Percentiles rank a stretch among this genome's conserved stretches.
Conservation (phyloP, 192 early-diverging fungal genomes). For the Endogone sp. region DNA sequence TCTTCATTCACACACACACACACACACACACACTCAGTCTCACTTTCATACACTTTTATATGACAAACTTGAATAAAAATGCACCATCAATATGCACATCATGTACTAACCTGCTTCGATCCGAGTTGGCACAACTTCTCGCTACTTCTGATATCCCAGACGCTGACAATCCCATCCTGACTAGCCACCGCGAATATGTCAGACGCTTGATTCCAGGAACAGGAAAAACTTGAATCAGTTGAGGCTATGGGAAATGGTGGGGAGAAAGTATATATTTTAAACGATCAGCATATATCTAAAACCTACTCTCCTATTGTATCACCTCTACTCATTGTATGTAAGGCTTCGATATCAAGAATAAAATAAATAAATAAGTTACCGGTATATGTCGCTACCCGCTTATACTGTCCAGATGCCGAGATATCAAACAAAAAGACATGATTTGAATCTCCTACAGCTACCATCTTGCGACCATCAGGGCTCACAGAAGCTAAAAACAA, state of each 20-base stretch:
- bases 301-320: too few species aligned
- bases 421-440: constrained; percentile 85
- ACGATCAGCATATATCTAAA: too few species aligned
- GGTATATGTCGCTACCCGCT: constrained; percentile 67
- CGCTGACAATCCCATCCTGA: constrained; percentile 88
- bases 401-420: constrained; percentile 60
- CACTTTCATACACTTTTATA: not conserved
- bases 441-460: constrained; percentile 87
- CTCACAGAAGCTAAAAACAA: constrained; percentile 67
- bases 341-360: too few species aligned
- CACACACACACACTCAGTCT: not conserved
- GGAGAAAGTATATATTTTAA: too few species aligned
- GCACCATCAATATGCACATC: too few species aligned
- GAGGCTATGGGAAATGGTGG: constrained; percentile 35
- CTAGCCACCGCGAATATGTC: constrained; percentile 95
- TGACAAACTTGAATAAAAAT: too few species aligned
- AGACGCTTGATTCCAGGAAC: constrained; percentile 91
- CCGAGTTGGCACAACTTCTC: constrained; percentile 73
- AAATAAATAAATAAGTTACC: constrained; percentile 37
- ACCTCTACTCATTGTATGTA: too few species aligned
- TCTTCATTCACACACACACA: too few species aligned
- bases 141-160: constrained; percentile 86
- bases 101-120: constrained; percentile 72
- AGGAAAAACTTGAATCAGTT: constrained; percentile 88
- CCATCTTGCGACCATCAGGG: constrained; percentile 88